phyloP scores from a whole-genome alignment of 306 rosid genomes.

The Myrica gale region DNA sequence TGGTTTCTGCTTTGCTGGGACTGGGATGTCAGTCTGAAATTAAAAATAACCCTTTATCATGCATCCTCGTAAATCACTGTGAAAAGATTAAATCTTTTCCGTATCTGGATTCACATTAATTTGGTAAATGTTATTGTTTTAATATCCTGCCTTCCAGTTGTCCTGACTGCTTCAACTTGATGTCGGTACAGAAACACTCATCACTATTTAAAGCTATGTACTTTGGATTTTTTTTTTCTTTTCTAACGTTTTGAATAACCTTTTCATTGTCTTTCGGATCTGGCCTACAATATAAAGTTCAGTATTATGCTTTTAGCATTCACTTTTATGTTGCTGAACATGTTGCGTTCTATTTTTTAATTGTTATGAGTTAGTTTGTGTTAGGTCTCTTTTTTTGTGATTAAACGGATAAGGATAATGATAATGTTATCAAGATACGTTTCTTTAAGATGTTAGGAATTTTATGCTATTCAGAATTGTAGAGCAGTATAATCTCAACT shows the following conservation, averaged over 20 bases:
- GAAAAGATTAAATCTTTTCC: neutral
- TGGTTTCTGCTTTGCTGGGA: neutral
- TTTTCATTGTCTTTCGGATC: neutral
- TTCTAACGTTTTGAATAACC: neutral
- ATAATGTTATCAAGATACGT: no score
- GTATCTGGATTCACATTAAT: neutral
- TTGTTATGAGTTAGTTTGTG: no score
- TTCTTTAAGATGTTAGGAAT: no score
- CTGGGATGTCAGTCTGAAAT: neutral
- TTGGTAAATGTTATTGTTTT: neutral
- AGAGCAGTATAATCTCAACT: no score
- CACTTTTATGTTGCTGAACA: no score
- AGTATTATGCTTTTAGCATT: neutral
- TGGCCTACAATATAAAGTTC: neutral
- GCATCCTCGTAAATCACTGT: no score
- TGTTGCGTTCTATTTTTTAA: no score
- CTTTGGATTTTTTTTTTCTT: neutral
- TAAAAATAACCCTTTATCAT: neutral
- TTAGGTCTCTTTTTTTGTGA: no score
- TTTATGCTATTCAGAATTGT: no score
- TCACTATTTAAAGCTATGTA: neutral
- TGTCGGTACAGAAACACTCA: neutral
- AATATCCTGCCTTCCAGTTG: neutral
- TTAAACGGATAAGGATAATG: no score
- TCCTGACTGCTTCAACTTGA: neutral